These are phyloP conservation scores for Astrothelium subdiscretum DNA, from an alignment of 495 filamentous ascomycete genomes.

Conservation along the genomic window DNA sequence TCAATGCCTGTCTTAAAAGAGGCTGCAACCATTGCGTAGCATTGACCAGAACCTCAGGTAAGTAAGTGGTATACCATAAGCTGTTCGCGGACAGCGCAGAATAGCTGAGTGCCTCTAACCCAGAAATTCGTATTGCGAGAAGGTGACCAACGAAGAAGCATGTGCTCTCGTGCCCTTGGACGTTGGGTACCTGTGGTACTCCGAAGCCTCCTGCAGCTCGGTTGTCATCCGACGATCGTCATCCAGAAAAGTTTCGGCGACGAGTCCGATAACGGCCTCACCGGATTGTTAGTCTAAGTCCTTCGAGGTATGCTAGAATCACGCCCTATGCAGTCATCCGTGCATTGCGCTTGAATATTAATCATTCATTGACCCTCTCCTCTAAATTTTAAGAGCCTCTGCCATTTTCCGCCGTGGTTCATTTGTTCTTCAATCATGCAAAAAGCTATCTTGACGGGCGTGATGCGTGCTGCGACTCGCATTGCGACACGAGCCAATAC, in stretches of 20 bases:
- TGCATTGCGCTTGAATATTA: background rate
- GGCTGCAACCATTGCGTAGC: no score
- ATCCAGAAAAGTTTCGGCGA: conserved; percentile 3
- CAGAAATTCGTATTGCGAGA: no score
- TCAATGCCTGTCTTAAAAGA: background rate
- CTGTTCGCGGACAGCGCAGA: background rate
- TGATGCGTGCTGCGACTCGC: background rate
- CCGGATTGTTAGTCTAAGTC: no score
- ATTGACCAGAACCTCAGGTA: background rate
- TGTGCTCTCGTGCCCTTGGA: conserved; percentile 1
- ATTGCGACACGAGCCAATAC: background rate
- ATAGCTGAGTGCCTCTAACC: background rate
- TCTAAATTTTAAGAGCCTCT: background rate
- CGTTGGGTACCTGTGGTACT: background rate
- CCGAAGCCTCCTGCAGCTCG: no score
- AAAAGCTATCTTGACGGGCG: background rate
- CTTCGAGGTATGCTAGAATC: no score
- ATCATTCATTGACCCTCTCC: background rate
- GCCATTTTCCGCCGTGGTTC: background rate
- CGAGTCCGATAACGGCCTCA: background rate
- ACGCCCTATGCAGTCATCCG: background rate
- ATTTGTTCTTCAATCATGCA: background rate
- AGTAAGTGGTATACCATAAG: background rate
- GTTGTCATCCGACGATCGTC: conserved; percentile 26
- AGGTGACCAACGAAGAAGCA: no score